Evolutionary conservation across 1,139 yeast species (phyloP).

Genomic region (Debaryomycetaceae sp.): DNA sequence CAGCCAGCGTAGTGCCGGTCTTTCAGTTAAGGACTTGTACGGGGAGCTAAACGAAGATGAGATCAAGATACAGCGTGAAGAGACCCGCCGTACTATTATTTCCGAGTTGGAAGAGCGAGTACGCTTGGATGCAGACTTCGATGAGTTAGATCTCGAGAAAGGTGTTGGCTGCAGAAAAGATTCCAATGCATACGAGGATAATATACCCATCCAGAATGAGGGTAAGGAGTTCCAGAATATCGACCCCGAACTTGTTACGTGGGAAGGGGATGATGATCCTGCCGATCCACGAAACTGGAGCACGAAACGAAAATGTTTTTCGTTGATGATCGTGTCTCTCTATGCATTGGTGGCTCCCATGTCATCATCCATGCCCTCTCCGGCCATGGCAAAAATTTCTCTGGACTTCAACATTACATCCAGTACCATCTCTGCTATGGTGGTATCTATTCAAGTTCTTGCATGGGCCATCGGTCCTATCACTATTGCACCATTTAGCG

Average conservation of each 20-base stretch:
- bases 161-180: no score
- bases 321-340: conserved; percentile 35
- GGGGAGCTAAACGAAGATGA: conserved; percentile 30
- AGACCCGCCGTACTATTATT: conserved; percentile 37
- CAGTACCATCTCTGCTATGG: conserved; percentile 31
- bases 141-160: conserved; percentile 5
- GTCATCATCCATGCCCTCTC: conserved; percentile 45
- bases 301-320: conserved; percentile 20
- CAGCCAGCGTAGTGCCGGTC: no score
- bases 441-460: conserved; percentile 42
- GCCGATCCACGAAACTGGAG: conserved; percentile 44
- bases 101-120: conserved; percentile 30
- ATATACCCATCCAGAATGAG: conserved; percentile 28
- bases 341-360: conserved; percentile 46
- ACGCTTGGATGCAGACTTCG: conserved; percentile 6
- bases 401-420: conserved; percentile 32
- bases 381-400: conserved; percentile 37
- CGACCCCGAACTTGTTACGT: conserved; percentile 45
- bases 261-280: conserved; percentile 37
- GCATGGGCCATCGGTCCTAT: conserved; percentile 51
- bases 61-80: conserved; percentile 33
- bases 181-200: no score
- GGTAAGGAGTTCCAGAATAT: conserved; percentile 37
- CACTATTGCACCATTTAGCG: conserved; percentile 44
- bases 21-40: conserved; percentile 33